Conservation (phyloP, 1,139 yeast species). For the Chernovozyma sophiae-reginae region DNA sequence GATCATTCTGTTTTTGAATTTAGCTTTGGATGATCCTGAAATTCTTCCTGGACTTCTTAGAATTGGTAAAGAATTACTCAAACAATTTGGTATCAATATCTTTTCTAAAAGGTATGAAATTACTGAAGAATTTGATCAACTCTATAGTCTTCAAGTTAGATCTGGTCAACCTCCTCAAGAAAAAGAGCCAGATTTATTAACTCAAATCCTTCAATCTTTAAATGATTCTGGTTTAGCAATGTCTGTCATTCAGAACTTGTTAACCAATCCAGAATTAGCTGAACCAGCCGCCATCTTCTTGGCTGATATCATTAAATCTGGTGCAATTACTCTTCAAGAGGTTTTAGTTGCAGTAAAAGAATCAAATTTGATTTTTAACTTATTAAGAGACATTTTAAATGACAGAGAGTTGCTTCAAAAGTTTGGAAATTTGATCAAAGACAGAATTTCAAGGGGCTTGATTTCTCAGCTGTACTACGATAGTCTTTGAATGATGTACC, state of each 20-base stretch:
- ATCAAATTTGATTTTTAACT: slow-evolving; percentile 17
- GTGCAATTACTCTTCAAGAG: slow-evolving; percentile 20
- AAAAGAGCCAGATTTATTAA: slow-evolving; percentile 20
- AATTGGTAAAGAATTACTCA: slow-evolving; percentile 21
- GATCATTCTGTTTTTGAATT: slow-evolving; percentile 20
- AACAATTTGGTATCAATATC: slow-evolving; percentile 17
- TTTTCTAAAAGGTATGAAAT: slow-evolving; percentile 9
- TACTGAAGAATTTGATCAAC: not conserved
- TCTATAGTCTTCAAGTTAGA: not conserved
- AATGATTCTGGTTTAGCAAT: slow-evolving; percentile 29
- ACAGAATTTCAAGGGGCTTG: slow-evolving; percentile 18
- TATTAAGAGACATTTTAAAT: slow-evolving; percentile 17
- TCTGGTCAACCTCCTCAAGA: slow-evolving; percentile 4
- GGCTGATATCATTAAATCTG: slow-evolving; percentile 19
- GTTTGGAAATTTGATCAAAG: slow-evolving; percentile 17
- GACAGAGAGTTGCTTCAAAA: slow-evolving; percentile 17
- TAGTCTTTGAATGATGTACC: not conserved
- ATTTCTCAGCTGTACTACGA: slow-evolving; percentile 9
- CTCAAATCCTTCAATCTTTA: slow-evolving; percentile 22
- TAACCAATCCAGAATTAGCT: slow-evolving; percentile 25
- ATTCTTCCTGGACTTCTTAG: slow-evolving; percentile 28
- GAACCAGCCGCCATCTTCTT: slow-evolving; percentile 26
- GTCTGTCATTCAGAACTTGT: slow-evolving; percentile 22
- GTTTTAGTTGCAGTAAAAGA: slow-evolving; percentile 20
- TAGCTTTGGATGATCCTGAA: slow-evolving; percentile 23